Percentiles rank a stretch among this genome's conserved stretches.
Evolutionary conservation across 176 grass and related monocot species (phyloP).

Genomic region (Pontederia crassipes): DNA sequence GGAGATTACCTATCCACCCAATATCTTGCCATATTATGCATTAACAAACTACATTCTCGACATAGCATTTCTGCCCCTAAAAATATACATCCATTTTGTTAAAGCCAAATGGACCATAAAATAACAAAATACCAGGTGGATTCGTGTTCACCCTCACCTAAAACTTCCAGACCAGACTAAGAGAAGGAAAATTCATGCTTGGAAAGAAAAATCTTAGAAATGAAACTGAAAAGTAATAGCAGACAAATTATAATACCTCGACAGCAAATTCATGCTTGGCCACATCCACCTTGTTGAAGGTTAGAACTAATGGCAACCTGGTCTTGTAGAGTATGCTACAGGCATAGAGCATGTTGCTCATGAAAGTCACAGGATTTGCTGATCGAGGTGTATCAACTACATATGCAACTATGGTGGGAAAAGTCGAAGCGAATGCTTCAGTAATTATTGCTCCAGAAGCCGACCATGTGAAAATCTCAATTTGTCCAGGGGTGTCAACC

Average conservation of each 20-base stretch:
- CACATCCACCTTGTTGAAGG: slow-evolving; percentile 94
- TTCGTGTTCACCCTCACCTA: too few species aligned
- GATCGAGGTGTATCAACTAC: slow-evolving; percentile 87
- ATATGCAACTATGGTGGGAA: slow-evolving; percentile 85
- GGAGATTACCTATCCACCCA: too few species aligned
- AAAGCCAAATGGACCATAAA: too few species aligned
- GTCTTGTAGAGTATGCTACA: slow-evolving; percentile 97
- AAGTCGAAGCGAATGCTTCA: slow-evolving; percentile 90
- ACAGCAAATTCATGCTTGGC: slow-evolving; percentile 74
- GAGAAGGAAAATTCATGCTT: neutral
- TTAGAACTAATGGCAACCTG: slow-evolving; percentile 60
- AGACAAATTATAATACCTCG: slow-evolving; percentile 32
- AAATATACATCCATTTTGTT: too few species aligned
- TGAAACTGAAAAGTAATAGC: neutral
- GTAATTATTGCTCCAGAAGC: slow-evolving; percentile 98
- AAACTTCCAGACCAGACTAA: too few species aligned
- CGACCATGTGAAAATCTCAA: slow-evolving; percentile 99
- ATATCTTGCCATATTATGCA: too few species aligned
- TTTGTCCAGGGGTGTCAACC: slow-evolving; percentile 89
- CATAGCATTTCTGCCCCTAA: too few species aligned
- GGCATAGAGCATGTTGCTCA: slow-evolving; percentile 99
- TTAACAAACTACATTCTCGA: too few species aligned
- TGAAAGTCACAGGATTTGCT: slow-evolving; percentile 72
- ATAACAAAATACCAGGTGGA: too few species aligned
- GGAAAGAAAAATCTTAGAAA: neutral